Evolutionary conservation across 352 stramenopile genomes (phyloP), one percentile per base, ranked within the genome.

Genomic region (Albugo laibachii): DNA sequence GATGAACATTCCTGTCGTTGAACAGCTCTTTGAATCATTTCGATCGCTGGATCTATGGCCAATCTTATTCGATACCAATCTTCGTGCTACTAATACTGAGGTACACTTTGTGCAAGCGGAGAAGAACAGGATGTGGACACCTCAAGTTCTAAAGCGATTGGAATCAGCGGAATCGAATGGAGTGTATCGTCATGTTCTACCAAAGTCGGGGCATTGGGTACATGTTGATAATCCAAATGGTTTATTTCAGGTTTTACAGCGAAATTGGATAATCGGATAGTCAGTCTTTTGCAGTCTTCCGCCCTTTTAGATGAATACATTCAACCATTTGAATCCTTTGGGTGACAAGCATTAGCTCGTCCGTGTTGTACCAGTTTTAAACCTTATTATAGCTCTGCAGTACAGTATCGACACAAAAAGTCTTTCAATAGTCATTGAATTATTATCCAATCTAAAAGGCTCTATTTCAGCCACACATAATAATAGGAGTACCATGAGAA

Each of bases 161-260:
- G 21, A 20, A n/a, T 15, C 45, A 11, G 1, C 2, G 10, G 41
- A 64, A 27, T 39, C 57, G n/a, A 52, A 63, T 34, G 50, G 65
- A 36, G 69, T 88, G 36, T 65, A 80, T 39, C 59, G 69, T 50
- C 71, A 88, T 49, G 58, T 84, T 49, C 62, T 88, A 38, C 52
- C 54, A 14, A 81, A 83, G 31, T 66, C 73, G 24, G 76, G 73
- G n/a, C 76, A 88, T 52, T 88, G 76, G 76, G 70, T 88, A 52
- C 76, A 88, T 56, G 83, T 88, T 19, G 76, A 88, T 63, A 88
- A 88, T 57, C 71, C 74, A 0, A 44, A 54, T 16, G 76, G 73
- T 6, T 58, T 88, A n/a, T 62, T 88, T 47, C 53, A 74, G 35
- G 69, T 84, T 40, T 68, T 88, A 27, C 53, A 80, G 37, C 53